Conservation (phyloP, 1,284 basidiomycete species). For the Pyrrhoderma lamaoense region DNA sequence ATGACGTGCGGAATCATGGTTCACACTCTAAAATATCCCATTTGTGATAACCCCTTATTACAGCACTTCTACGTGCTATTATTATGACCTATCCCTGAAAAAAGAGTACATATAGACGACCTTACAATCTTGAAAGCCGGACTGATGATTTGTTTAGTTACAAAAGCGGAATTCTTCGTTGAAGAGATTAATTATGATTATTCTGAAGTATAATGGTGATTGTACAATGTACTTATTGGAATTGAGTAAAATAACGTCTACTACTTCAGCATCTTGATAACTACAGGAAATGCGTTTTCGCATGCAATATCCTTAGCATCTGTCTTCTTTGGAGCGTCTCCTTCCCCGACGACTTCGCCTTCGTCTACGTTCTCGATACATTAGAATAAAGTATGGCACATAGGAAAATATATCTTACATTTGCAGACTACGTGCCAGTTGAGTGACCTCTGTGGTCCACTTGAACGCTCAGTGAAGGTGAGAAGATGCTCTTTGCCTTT, state of each 20-base stretch:
- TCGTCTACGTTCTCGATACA: conserved; percentile 31
- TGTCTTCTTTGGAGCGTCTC: conserved; percentile 33
- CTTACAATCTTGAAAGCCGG: too few species aligned
- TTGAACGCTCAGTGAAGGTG: conserved; percentile 33
- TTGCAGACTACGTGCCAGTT: conserved; percentile 50
- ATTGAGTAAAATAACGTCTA: background rate
- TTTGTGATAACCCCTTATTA: too few species aligned
- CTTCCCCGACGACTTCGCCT: conserved; percentile 40
- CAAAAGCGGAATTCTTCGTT: too few species aligned
- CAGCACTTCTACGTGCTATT: too few species aligned
- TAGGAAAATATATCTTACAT: conserved; percentile 30
- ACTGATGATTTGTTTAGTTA: too few species aligned
- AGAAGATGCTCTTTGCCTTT: conserved; percentile 27
- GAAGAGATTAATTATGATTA: too few species aligned
- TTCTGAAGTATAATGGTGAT: too few species aligned
- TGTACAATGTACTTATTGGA: background rate
- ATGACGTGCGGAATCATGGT: too few species aligned
- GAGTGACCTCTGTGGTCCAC: conserved; percentile 35
- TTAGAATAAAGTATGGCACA: conserved; percentile 4
- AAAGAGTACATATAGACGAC: too few species aligned
- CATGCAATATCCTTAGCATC: conserved; percentile 51
- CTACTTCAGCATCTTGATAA: too few species aligned
- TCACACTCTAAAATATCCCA: too few species aligned
- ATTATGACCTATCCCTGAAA: too few species aligned
- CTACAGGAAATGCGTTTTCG: conserved; percentile 28